phyloP scores from a whole-genome alignment of 768 basidiomycete genomes.

The Xerocomellus chrysenteron region DNA sequence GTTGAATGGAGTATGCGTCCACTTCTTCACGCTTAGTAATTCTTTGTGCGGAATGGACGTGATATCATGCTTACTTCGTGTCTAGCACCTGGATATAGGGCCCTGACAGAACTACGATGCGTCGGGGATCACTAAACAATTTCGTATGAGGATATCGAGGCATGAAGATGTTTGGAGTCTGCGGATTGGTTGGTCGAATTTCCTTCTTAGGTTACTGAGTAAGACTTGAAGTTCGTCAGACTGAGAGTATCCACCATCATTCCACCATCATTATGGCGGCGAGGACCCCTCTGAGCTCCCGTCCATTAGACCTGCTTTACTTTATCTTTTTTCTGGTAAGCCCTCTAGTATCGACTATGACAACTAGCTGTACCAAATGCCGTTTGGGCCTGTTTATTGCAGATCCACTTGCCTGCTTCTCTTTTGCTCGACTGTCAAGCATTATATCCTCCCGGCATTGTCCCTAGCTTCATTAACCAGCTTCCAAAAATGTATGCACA shows the following conservation, averaged over 20 bases:
- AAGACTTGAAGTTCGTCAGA: not conserved
- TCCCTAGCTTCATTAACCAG: slow-evolving; percentile 47
- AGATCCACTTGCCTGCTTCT: slow-evolving; percentile 70
- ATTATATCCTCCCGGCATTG: slow-evolving; percentile 51
- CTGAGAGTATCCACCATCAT: not conserved
- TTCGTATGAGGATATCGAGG: slow-evolving; percentile 48
- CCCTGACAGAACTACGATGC: slow-evolving; percentile 51
- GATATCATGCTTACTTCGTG: slow-evolving; percentile 42
- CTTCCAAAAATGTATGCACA: slow-evolving; percentile 52
- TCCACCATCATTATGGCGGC: slow-evolving; percentile 9
- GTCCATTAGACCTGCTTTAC: slow-evolving; percentile 67
- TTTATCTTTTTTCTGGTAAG: slow-evolving; percentile 68
- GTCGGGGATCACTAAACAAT: slow-evolving; percentile 39
- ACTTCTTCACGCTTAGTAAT: slow-evolving; percentile 39
- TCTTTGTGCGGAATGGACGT: not conserved
- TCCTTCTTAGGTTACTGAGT: not conserved
- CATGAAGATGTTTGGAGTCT: slow-evolving; percentile 27
- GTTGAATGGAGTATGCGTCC: slow-evolving; percentile 53
- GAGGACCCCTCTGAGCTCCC: slow-evolving; percentile 44
- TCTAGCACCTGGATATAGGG: slow-evolving; percentile 63
- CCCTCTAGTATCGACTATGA: not conserved
- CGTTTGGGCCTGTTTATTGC: not conserved
- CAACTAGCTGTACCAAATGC: not conserved
- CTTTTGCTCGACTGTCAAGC: slow-evolving; percentile 70
- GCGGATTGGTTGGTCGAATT: not conserved